A percentile compares a stretch with the other conserved stretches of the same genome.
Evolutionary conservation across 768 basidiomycete genomes (phyloP).

Genomic region (Xerocomellus amylosporus): DNA sequence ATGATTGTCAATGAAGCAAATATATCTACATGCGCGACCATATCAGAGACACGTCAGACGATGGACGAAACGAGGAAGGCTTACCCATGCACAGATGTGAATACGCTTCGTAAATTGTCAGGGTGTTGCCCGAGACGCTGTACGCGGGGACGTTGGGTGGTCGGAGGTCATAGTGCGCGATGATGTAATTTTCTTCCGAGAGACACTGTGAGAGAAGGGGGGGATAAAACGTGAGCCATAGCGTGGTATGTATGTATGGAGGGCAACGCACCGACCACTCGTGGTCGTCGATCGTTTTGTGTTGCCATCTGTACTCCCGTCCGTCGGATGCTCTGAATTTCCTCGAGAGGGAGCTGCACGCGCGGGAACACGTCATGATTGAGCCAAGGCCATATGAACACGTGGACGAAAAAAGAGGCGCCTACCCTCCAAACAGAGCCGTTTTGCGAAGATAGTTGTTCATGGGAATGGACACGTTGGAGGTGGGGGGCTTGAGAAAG

Average conservation of each 20-base stretch:
- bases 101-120: constrained; percentile 58
- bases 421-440: constrained; percentile 65
- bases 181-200: constrained; percentile 49
- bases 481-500: constrained; percentile 42
- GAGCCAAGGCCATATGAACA: not conserved
- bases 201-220: constrained; percentile 43
- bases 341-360: constrained; percentile 56
- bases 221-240: not conserved
- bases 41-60: constrained; percentile 2
- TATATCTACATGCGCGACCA: constrained; percentile 40
- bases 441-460: constrained; percentile 60
- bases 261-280: constrained; percentile 70
- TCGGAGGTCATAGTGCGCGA: constrained; percentile 66
- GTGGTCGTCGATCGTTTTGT: constrained; percentile 52
- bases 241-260: constrained; percentile 1
- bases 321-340: constrained; percentile 71
- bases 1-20: constrained; percentile 60
- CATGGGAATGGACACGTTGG: constrained; percentile 53
- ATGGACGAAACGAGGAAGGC: constrained; percentile 11
- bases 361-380: not conserved
- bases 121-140: constrained; percentile 58
- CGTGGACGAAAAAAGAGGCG: constrained; percentile 10
- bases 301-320: constrained; percentile 67
- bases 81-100: constrained; percentile 52
- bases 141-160: constrained; percentile 53